phyloP scores from a whole-genome alignment of 2,329 filamentous ascomycete species.

The Chaetomium sp. region DNA sequence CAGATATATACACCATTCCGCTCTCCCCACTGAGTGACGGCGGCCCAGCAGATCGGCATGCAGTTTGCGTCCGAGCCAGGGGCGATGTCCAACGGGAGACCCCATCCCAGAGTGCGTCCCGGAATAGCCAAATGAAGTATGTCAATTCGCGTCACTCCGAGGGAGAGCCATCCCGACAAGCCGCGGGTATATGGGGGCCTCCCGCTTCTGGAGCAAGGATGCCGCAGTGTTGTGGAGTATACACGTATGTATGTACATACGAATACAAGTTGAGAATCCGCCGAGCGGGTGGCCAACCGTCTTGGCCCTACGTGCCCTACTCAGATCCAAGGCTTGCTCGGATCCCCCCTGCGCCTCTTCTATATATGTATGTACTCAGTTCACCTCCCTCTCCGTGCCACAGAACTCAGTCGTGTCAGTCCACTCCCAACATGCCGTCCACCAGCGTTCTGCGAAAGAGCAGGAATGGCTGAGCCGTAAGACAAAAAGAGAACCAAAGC shows the following conservation, averaged over 20 bases:
- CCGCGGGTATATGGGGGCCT: slow-evolving; percentile 29
- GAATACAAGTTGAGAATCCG: background rate
- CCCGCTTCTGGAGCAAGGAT: background rate
- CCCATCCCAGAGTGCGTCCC: slow-evolving; percentile 7
- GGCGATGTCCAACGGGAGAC: background rate
- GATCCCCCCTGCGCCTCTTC: no score
- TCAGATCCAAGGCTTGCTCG: no score
- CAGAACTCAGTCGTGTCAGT: background rate
- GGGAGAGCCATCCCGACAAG: slow-evolving; percentile 21
- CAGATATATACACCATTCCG: background rate
- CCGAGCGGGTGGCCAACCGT: background rate
- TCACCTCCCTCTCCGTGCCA: background rate
- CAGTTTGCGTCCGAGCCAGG: slow-evolving; percentile 8
- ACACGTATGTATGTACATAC: no score
- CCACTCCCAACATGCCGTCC: background rate
- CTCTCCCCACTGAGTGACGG: background rate
- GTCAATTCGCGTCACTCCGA: slow-evolving; percentile 16
- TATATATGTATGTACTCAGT: no score
- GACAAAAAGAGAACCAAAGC: background rate
- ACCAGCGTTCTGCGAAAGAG: background rate
- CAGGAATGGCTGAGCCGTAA: background rate
- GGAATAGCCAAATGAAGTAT: slow-evolving; percentile 31
- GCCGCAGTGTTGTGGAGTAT: background rate
- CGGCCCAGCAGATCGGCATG: background rate
- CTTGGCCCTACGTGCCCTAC: background rate